phyloP scores from a whole-genome alignment of 352 stramenopile genomes.

The Pythium oligandrum region DNA sequence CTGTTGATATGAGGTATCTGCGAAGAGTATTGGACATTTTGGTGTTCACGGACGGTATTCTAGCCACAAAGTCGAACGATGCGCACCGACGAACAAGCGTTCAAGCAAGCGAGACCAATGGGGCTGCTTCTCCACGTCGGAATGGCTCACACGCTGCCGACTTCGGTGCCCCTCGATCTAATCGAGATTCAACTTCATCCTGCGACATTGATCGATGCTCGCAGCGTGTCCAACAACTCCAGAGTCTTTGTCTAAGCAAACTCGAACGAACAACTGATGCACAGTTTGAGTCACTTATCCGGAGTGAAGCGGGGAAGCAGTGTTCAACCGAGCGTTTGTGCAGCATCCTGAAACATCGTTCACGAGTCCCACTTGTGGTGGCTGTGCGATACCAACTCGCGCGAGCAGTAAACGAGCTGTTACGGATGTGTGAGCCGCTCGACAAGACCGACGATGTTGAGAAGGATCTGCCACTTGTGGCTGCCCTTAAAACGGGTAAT shows the following conservation, averaged over 20 bases:
- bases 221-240: slow-evolving; percentile 24
- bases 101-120: slow-evolving; percentile 8
- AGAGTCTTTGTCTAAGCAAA: slow-evolving; percentile 49
- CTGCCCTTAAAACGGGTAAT: slow-evolving; percentile 65
- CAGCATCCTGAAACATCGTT: slow-evolving; percentile 55
- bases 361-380: slow-evolving; percentile 56
- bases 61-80: slow-evolving; percentile 32
- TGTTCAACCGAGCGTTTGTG: slow-evolving; percentile 70
- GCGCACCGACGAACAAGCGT: slow-evolving; percentile 15
- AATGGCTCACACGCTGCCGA: too few relatives aligned
- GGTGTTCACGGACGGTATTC: slow-evolving; percentile 53
- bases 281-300: slow-evolving; percentile 50
- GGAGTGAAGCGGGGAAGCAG: slow-evolving; percentile 51
- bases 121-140: too few relatives aligned
- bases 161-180: too few relatives aligned
- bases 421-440: slow-evolving; percentile 47
- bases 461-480: slow-evolving; percentile 60
- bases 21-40: slow-evolving; percentile 36
- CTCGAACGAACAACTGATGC: slow-evolving; percentile 43
- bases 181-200: too few relatives aligned
- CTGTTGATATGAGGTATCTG: slow-evolving; percentile 15
- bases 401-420: slow-evolving; percentile 73
- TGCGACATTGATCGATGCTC: slow-evolving; percentile 10
- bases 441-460: slow-evolving; percentile 40
- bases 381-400: slow-evolving; percentile 78